Evolutionary conservation across 139 green algal genomes (phyloP).

Genomic region (Desmodesmus armatus): DNA sequence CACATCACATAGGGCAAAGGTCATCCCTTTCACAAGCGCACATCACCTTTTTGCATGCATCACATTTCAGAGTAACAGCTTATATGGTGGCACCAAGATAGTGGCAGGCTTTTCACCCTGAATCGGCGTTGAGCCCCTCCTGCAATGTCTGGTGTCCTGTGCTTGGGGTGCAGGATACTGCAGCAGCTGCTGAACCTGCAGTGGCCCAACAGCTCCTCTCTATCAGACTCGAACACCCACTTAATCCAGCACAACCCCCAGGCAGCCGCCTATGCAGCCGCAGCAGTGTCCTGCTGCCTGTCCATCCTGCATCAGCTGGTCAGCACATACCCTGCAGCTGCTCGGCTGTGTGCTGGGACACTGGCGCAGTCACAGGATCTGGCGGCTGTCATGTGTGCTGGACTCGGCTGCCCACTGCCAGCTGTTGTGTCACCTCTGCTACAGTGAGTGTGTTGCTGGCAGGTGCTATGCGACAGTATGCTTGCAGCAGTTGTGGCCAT

Average conservation of each 20-base stretch:
- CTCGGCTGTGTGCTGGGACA: background rate
- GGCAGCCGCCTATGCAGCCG: too few relatives aligned
- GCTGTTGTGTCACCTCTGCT: background rate
- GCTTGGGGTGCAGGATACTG: background rate
- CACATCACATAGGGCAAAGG: too few relatives aligned
- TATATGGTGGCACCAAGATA: background rate
- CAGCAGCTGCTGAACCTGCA: slow-evolving; percentile 9
- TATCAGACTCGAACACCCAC: too few relatives aligned
- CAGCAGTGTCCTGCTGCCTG: background rate
- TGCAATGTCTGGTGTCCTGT: background rate
- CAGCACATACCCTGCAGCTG: background rate
- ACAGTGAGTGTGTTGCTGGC: slow-evolving; percentile 10
- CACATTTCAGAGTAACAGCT: too few relatives aligned
- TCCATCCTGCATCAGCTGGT: background rate
- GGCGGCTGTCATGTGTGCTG: background rate
- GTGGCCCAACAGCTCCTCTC: background rate
- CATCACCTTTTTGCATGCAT: too few relatives aligned
- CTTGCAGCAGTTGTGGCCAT: too few relatives aligned
- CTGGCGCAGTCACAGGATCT: background rate
- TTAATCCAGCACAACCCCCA: background rate
- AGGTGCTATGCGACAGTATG: too few relatives aligned
- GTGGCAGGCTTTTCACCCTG: background rate
- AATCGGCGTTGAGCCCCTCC: background rate
- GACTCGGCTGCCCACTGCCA: background rate
- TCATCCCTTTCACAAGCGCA: too few relatives aligned